Base-by-base conservation (phyloP, 1,139 yeast species). In the Yamadazyma trypodendri region DNA sequence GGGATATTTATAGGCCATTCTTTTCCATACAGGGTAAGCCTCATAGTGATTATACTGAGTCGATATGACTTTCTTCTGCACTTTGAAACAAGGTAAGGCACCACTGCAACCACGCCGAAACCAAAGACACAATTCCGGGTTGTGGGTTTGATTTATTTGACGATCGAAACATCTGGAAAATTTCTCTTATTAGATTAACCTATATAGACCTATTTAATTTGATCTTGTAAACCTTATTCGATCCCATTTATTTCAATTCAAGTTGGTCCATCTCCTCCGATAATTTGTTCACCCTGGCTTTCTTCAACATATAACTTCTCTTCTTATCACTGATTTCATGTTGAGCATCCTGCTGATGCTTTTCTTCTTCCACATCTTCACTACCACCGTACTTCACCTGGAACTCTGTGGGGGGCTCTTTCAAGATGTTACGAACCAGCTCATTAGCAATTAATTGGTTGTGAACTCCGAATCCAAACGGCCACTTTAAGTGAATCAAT, bases 401-500 rank as follows among this genome's bases (percentile, higher is more conserved):
- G 40, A 54, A 69, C 22, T 59, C 65, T 24, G 63, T 50, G 12
- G 58, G 61, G 13, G 73, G 72, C 37, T 69, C 75, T 41, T 60
- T 64, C 45, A 75, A 60, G 21, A 75, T 58, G 25, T 68, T 72
- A 34, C 67, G 54, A 8, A 79, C 61, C 20, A 58, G 63, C 6
- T 68, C 68, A 52, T 77, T 81, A 40, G 69, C 66, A 20, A 75
- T 79, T 41, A 78, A 67, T 51, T 84, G 88, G 43, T 68, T 69
- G 48, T 80, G 84, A 13, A 83, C 70, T 2, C 87, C 87, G 28
- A 77, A 74, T 30, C 85, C 81, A 52, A 79, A 82, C n/a, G 81
- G 71, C 84, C 88, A 84, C 51, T 78, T 77, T 52, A 84, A 67
- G 45, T 77, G 80, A 40, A 80, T 72, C 38, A 83, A 63, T 41